Evolutionary conservation across 768 basidiomycete genomes (phyloP), one percentile per base, ranked within the genome.

Genomic region (Pisolithus tinctorius): DNA sequence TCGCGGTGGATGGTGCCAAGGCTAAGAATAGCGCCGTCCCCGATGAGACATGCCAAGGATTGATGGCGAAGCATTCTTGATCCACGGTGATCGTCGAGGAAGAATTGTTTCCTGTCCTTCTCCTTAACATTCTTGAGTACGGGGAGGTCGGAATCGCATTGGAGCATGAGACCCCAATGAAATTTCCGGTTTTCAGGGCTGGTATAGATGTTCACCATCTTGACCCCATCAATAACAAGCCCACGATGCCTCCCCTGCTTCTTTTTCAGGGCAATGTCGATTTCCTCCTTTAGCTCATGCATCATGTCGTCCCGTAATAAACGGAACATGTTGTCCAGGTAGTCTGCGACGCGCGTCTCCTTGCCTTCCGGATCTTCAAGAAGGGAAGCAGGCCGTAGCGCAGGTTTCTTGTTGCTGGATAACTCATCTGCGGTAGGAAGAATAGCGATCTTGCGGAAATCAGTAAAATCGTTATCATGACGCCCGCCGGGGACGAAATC

Each of bases 241-340:
- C 73, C 76, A 2, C 75, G 69, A 29, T 63, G 63, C 13, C 62
- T 55, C 0, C 74, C 73, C 53, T 74, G 73, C 56, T 75, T 71
- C 61, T 70, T 60, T 6, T 61, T 60, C 1, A 70, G 55, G 2
- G 65, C 69, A 9, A 76, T 67, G 51, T 74, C 71, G 10, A 83
- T 56, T 54, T 83, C 81, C 10, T 84, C 82, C 23, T 71, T 71
- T 45, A 84, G 70, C 51, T 82, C 78, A 50, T 73, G 67, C 3
- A 84, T 48, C 78, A 83, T 80, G 45, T 82, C 83, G 55, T 84
- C 84, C 7, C 85, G 66, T 9, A 84, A 61, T 16, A 86, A 69
- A 8, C 85, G 76, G 60, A 82, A 86, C 47, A 82, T 81, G 46
- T 83, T 83, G 54, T 86, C 84, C 4, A 85, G 69, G 53, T 85